Evolutionary conservation across 768 basidiomycete species (phyloP), one percentile per base, ranked within the genome.

Genomic region (Chlorophyllum brunneum): DNA sequence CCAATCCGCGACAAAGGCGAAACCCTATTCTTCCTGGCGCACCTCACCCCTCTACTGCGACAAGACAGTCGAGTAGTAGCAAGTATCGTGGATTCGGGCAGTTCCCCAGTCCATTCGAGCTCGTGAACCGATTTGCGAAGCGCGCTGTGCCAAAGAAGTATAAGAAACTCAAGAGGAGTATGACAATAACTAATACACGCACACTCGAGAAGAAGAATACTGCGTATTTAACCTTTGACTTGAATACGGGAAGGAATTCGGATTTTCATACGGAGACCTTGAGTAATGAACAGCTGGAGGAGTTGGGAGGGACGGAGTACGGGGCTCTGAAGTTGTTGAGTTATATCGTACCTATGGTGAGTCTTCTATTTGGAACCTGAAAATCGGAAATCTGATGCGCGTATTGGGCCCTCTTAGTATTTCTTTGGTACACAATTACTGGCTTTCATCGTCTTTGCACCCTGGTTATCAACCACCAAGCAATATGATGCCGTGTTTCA

Each of bases 221-320:
- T 5, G 65, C 70, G 8, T 76, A 75, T 75, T 58, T 78, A 43
- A 65, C 64, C 26, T 54, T 29, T 36, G 67, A 65, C 3, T 62
- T 86, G 2, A 65, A 75, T 9, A 77, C 83, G 4, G 80, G 81
- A 3, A 67, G 83, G 16, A 88, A 87, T 60, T 83, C 80, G 5
- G 70, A 78, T 55, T 79, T 83, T 56, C 65, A 69, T 34, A 76
- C 71, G 10, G 78, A 79, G 27, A 74, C 64, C 55, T 63, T 92
- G 60, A 79, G 77, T 2, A 76, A 81, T 56, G 84, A 87, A 16
- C 77, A 90, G 61, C 62, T 87, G 50, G 87, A 89, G 61, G 75
- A 83, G 56, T 66, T 92, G 15, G 88, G 88, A 2, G 88, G 88
- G 0, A 79, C 86, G 20, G 90, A 92, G 67, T 90, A 84, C 64